Base-by-base conservation (phyloP, 495 filamentous ascomycete genomes). In the Polyplosphaeria fusca region DNA sequence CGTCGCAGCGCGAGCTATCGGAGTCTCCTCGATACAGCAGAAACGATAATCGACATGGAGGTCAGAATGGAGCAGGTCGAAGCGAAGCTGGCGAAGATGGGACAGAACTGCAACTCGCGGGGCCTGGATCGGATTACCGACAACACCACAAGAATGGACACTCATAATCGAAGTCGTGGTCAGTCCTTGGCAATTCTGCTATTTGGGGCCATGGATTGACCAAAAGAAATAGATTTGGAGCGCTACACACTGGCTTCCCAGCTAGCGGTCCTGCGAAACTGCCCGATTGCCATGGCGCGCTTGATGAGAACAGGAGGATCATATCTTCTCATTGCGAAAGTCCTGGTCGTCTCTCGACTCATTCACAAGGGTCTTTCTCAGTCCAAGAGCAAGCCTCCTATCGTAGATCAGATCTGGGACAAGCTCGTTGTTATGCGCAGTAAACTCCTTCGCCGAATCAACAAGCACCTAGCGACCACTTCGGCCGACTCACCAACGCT, bases 11-110 rank as follows among this genome's bases (percentile, higher is more conserved):
- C 81, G 52, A 86, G 88, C 68, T 98, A 98, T 71, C 83, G 93
- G 66, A 89, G 95, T 59, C 82, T 97, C 11, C 83, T 98, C 18
- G 88, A 87, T 42, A 96, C 94, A 0, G 93, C 93, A 25, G 91
- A 96, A 67, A 82, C 84, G 22, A 98, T 98, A 64, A 84, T 96
- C 24, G 77, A 82, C 44, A 96, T 98, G 91, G 85, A 91, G 40
- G 71, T 65, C 11, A 80, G 89, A 58, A 91, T 93, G 71, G 79
- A 86, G 45, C 67, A 78, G 14, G 86, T 89, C 19, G 90, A 96
- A 68, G 70, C 75, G 0, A 79, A 79, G 20, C 71, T 97, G 50
- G 79, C 79, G 16, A 79, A 81, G 42, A 82, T 95, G 72, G 91
- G 89, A 43, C 77, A 79, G 38, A 79, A 82, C 46, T 96, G 93